Evolutionary conservation across 768 basidiomycete species (phyloP), one percentile per base, ranked within the genome.

Genomic region (Tremella yokohamensis): DNA sequence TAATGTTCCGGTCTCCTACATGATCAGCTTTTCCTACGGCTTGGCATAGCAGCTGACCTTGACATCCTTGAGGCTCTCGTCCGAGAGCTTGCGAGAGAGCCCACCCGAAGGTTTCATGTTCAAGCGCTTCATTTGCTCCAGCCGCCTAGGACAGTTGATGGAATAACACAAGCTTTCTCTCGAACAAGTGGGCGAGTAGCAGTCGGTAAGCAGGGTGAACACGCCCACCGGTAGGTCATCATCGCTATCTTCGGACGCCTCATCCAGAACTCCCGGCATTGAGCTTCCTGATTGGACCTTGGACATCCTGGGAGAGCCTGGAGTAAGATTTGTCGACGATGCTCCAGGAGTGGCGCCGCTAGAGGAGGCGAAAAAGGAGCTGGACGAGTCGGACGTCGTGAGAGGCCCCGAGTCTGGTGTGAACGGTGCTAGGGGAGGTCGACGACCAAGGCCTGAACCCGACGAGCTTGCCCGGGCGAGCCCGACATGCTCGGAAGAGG

Each of bases 141-240:
- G 77, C 60, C 96, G 79, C 50, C 96, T 79, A 1, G 96, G 96
- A 73, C 96, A 99, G 24, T 91, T 92, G 63, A 97, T 98, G 63
- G 88, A 90, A 76, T 99, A 98, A 78, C 96, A 99, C n/a, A 98
- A 79, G 60, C 84, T 85, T 72, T 97, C 93, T 52, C 89, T 81
- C 34, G 89, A 88, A 78, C 96, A 98, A 26, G 96, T 99, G 16
- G 96, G 91, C 11, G 92, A 96, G 79, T 98, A 98, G 76, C 96
- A 99, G 73, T 96, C 93, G 0, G 92, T 93, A 61, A 99, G 81
- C 45, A 98, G 82, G 1, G 93, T 98, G 76, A 98, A 98, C 15
- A 98, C 92, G 20, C 96, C 96, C 0, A 87, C 84, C 1, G 96
- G 96, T 55, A 97, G 77, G 18, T 78, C 74, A 20, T 72, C 74